Conservation (phyloP, 192 early-diverging fungal genomes). For the Dissophora ornata region DNA sequence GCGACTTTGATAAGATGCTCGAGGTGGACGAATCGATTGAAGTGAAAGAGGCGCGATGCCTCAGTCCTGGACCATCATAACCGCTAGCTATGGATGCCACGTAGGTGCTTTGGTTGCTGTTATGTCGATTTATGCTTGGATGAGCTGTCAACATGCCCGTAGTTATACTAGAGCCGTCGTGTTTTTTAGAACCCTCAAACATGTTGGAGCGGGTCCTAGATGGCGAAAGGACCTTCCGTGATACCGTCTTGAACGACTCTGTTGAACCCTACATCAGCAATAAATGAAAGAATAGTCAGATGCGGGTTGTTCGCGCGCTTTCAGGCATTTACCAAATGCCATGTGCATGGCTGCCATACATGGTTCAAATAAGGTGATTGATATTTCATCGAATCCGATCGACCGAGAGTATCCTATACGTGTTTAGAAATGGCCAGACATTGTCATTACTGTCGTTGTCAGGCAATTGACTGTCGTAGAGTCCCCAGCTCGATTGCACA, state of each 20-base stretch:
- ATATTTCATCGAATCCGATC: conserved; percentile 16
- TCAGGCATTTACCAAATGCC: too few relatives aligned
- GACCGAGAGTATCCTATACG: not conserved
- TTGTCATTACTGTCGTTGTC: too few relatives aligned
- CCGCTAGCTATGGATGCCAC: not conserved
- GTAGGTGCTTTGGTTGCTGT: conserved; percentile 12
- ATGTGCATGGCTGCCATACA: too few relatives aligned
- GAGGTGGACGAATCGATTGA: conserved; percentile 49
- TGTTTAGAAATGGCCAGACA: too few relatives aligned
- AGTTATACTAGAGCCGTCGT: conserved; percentile 1
- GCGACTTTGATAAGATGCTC: conserved; percentile 37
- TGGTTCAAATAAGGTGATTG: not conserved
- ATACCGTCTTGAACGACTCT: conserved; percentile 5
- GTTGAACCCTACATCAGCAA: not conserved
- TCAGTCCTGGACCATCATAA: conserved; percentile 18
- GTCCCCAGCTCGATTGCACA: too few relatives aligned
- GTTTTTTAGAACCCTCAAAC: conserved; percentile 25
- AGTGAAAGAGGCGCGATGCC: conserved; percentile 33
- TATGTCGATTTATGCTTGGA: conserved; percentile 15
- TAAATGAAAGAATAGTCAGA: not conserved
- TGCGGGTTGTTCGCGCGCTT: not conserved
- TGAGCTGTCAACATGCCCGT: not conserved
- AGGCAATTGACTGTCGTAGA: too few relatives aligned
- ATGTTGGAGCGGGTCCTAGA: conserved; percentile 12
- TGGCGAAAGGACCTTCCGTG: conserved; percentile 38